Evolutionary conservation across 192 early-diverging fungal genomes (phyloP).

Genomic region (Linnemannia exigua): DNA sequence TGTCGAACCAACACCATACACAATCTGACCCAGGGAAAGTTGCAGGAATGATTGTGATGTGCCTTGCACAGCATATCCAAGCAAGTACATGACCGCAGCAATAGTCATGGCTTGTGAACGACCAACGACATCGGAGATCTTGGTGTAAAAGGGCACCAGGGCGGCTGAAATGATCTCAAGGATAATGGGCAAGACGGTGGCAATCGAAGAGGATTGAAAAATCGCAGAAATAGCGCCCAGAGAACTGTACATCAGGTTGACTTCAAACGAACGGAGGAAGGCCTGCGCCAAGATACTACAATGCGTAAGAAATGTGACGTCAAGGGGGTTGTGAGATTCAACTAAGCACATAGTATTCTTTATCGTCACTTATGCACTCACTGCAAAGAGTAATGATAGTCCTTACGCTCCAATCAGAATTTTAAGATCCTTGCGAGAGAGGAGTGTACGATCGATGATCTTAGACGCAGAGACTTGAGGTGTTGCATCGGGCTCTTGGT

Average conservation of each 20-base stretch:
- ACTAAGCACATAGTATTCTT: not conserved
- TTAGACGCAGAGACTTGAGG: slow-evolving; percentile 1
- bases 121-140: slow-evolving; percentile 32
- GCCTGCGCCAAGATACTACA: slow-evolving; percentile 26
- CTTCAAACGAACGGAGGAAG: slow-evolving; percentile 18
- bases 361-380: not conserved
- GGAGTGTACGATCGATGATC: slow-evolving; percentile 24
- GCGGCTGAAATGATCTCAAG: slow-evolving; percentile 27
- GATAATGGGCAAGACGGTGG: slow-evolving; percentile 20
- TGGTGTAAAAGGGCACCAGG: slow-evolving; percentile 29
- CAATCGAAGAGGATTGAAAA: slow-evolving; percentile 12
- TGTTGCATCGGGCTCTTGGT: not conserved
- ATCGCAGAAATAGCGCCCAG: not conserved
- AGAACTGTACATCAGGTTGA: slow-evolving; percentile 12
- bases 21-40: slow-evolving; percentile 23
- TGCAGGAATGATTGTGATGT: slow-evolving; percentile 19
- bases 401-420: slow-evolving; percentile 19
- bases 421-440: slow-evolving; percentile 8
- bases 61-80: slow-evolving; percentile 22
- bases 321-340: not conserved
- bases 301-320: not conserved
- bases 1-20: slow-evolving; percentile 30
- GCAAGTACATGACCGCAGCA: slow-evolving; percentile 19
- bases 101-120: slow-evolving; percentile 19
- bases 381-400: not conserved